These are phyloP conservation scores for Fusarium camptoceras DNA, from an alignment of 2,329 filamentous ascomycete species.

Conservation along the genomic window DNA sequence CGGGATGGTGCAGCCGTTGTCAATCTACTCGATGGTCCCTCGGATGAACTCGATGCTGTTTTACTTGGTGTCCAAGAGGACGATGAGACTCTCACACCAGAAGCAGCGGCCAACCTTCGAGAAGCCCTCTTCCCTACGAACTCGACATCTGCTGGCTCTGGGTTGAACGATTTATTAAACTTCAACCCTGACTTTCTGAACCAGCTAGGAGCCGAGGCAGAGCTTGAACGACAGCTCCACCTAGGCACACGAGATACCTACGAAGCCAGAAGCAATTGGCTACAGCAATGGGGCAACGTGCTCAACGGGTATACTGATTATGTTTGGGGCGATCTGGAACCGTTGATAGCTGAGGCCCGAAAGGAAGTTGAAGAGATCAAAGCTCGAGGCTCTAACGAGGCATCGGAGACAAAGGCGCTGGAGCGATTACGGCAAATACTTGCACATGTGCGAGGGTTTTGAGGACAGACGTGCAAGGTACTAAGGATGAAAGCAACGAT, in stretches of 20 bases:
- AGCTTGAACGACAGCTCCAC: conserved; percentile 42
- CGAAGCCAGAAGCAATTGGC: conserved; percentile 60
- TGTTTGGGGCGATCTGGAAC: conserved; percentile 74
- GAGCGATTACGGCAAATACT: conserved; percentile 53
- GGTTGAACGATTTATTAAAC: conserved; percentile 62
- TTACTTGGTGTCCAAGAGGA: conserved; percentile 42
- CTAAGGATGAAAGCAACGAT: background rate
- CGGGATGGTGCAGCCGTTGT: conserved; percentile 56
- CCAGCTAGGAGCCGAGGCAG: conserved; percentile 33
- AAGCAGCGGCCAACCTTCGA: conserved; percentile 51
- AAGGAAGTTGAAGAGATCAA: conserved; percentile 63
- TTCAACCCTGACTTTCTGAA: conserved; percentile 61
- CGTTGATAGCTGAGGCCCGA: conserved; percentile 67
- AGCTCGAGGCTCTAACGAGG: conserved; percentile 29
- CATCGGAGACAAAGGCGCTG: conserved; percentile 48
- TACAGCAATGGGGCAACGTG: conserved; percentile 67
- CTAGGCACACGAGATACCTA: conserved; percentile 55
- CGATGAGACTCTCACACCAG: conserved; percentile 36
- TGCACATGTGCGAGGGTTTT: conserved; percentile 52
- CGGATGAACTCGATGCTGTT: conserved; percentile 33
- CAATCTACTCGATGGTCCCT: conserved; percentile 50
- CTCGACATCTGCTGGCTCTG: conserved; percentile 8
- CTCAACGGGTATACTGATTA: conserved; percentile 70
- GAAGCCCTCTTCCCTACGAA: conserved; percentile 53
- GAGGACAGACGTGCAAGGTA: background rate